Conservation (phyloP, 345 rosid species). For the Syzygium grande region DNA sequence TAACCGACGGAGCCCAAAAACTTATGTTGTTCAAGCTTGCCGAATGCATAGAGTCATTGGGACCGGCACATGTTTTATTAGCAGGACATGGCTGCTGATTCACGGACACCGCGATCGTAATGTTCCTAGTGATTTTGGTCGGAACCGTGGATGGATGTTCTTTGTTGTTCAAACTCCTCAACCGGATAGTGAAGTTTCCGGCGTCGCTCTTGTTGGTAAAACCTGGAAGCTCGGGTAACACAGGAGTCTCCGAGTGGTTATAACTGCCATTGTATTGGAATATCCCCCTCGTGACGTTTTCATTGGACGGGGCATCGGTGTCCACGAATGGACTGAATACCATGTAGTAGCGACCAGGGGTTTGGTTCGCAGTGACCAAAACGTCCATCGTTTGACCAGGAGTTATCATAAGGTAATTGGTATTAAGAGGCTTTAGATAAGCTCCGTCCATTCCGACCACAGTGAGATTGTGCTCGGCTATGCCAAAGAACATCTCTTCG, state of each 20-base stretch:
- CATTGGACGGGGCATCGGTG: not conserved
- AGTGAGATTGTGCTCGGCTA: not conserved
- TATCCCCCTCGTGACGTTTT: not conserved
- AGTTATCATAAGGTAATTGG: not conserved
- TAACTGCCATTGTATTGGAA: not conserved
- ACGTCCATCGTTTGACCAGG: not conserved
- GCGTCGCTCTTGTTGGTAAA: not conserved
- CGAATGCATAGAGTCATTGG: rapidly evolving
- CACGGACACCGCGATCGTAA: not conserved
- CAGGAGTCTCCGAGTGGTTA: not conserved
- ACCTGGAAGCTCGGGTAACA: not conserved
- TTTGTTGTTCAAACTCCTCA: not conserved
- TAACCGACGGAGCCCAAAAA: not conserved
- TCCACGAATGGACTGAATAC: not conserved
- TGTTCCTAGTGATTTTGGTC: not conserved
- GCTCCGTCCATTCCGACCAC: not conserved
- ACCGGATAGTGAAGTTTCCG: not conserved
- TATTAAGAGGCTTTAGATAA: not conserved
- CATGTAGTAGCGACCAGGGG: not conserved
- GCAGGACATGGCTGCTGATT: not conserved
- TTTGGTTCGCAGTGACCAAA: not conserved
- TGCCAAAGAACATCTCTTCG: not conserved
- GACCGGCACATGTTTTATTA: not conserved
- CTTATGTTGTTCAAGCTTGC: not conserved
- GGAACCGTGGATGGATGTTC: not conserved